Evolutionary conservation across 768 basidiomycete species (phyloP), one percentile per base, ranked within the genome.

Genomic region (Phylloporus sp.): DNA sequence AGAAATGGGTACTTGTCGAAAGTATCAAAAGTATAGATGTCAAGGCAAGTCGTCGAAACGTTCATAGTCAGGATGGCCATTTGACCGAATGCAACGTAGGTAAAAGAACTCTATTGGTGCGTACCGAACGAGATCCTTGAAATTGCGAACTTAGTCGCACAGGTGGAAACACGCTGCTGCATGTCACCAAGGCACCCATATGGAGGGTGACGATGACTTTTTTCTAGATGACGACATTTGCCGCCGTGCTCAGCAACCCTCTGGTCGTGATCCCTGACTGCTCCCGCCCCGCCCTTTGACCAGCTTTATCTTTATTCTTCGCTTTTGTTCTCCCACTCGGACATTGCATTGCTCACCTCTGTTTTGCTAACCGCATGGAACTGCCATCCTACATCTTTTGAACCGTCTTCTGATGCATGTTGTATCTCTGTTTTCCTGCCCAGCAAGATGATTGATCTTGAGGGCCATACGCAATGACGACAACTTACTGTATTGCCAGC

Each of bases 81-180:
- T 29, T 28, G 23, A 43, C 40, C 38, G n/a, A 42, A 24, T 20
- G 13, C 7, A 9, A 38, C 10, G 4, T 27, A 85, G 84, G 81
- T 86, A 26, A 80, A 78, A 54, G 86, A 89, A 55, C 72, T 90
- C 6, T 81, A 81, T 57, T 90, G 88, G 86, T 88, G 57, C 41
- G 78, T 70, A n/a, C 9, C n/a, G 18, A 17, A 37, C 36, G 22
- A 28, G 34, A 44, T 45, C 37, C 32, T 17, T 21, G 42, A 22
- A 15, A 11, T 34, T 9, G 27, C 28, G 13, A 42, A 44, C 56
- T 59, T 43, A 55, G 38, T 38, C 24, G 17, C 15, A 17, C 41
- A 84, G 82, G 85, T 88, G 84, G 84, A 88, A 91, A 64, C 89
- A 91, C 57, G 89, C 88, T 23, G 85, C 85, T 1, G 55, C 75